A percentile compares a stretch with the other conserved stretches of the same genome.
Evolutionary conservation across 1,139 yeast genomes (phyloP).

Genomic region (Chernovozyma sophiae-reginae): DNA sequence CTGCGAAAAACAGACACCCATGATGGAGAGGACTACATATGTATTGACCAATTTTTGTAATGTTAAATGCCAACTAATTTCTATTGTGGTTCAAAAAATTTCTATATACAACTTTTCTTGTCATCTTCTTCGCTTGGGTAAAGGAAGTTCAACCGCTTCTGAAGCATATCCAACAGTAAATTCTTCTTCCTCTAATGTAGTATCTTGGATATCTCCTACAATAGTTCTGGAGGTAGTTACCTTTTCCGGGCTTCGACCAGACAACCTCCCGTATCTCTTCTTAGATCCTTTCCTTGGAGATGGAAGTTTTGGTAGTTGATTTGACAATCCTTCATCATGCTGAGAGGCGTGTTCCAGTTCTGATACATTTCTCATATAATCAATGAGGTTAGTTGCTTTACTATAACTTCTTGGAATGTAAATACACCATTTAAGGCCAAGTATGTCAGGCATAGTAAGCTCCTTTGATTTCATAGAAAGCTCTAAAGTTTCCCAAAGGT

Average conservation of each 20-base stretch:
- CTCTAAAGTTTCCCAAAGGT: conserved; percentile 38
- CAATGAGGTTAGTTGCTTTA: conserved; percentile 29
- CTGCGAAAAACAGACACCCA: no score
- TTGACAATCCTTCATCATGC: conserved; percentile 2
- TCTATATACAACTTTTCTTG: no score
- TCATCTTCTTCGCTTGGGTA: background rate
- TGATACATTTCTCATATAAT: conserved; percentile 23
- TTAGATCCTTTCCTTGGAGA: conserved; percentile 35
- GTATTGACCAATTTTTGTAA: no score
- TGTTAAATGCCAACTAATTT: no score
- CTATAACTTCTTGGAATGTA: conserved; percentile 36
- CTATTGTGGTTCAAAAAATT: no score
- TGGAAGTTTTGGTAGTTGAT: conserved; percentile 22
- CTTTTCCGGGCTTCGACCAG: conserved; percentile 13
- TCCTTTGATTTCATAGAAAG: conserved; percentile 7
- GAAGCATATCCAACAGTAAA: conserved; percentile 6
- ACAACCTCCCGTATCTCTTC: conserved; percentile 34
- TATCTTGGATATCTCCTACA: conserved; percentile 3
- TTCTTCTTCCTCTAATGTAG: conserved; percentile 5
- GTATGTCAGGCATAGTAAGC: conserved; percentile 27
- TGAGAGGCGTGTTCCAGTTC: conserved; percentile 3
- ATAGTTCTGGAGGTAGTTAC: background rate
- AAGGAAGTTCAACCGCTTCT: conserved; percentile 5
- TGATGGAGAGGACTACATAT: no score
- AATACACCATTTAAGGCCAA: conserved; percentile 49